Percentiles rank a stretch among this genome's conserved stretches.
Evolutionary conservation across 208 protist species (phyloP).

Genomic region (Herpetomonas samuelpessoai): DNA sequence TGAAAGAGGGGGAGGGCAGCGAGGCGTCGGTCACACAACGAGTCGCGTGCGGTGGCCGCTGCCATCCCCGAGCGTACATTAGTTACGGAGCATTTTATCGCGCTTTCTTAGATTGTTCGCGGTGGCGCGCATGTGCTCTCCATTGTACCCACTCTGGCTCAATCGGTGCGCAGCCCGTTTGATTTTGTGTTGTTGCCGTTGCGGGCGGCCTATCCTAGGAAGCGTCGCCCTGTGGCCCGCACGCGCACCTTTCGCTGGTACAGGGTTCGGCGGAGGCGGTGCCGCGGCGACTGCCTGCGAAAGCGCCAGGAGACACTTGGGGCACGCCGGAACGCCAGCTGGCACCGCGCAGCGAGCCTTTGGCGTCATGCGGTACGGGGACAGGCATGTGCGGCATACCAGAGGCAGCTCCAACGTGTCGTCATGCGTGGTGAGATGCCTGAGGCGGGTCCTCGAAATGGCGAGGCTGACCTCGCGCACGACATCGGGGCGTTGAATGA

Average conservation of each 20-base stretch:
- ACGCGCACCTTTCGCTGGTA: not conserved
- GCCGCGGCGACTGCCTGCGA: slow-evolving; percentile 20
- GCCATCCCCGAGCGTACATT: not conserved
- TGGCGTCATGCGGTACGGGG: slow-evolving; percentile 65
- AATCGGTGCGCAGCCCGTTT: not conserved
- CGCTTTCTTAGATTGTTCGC: not conserved
- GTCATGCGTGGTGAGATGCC: slow-evolving; percentile 54
- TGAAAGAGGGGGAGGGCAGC: not conserved
- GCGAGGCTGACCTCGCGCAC: slow-evolving; percentile 51
- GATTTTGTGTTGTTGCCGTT: not conserved
- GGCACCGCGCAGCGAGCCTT: slow-evolving; percentile 55
- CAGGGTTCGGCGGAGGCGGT: slow-evolving; percentile 6
- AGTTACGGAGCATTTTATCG: not conserved
- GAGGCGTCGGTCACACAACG: too few relatives aligned
- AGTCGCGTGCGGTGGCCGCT: too few relatives aligned
- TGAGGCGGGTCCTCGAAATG: slow-evolving; percentile 38
- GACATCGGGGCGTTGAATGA: slow-evolving; percentile 74
- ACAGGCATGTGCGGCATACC: slow-evolving; percentile 71
- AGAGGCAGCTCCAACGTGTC: slow-evolving; percentile 51
- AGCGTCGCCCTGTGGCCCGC: not conserved
- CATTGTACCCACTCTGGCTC: not conserved
- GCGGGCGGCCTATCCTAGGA: too few relatives aligned
- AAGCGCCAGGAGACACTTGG: slow-evolving; percentile 57
- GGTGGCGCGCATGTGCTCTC: not conserved
- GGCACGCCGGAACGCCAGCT: slow-evolving; percentile 43